These are phyloP conservation scores for Suillus variegatus DNA, from an alignment of 768 basidiomycete genomes.

Conservation along the genomic window DNA sequence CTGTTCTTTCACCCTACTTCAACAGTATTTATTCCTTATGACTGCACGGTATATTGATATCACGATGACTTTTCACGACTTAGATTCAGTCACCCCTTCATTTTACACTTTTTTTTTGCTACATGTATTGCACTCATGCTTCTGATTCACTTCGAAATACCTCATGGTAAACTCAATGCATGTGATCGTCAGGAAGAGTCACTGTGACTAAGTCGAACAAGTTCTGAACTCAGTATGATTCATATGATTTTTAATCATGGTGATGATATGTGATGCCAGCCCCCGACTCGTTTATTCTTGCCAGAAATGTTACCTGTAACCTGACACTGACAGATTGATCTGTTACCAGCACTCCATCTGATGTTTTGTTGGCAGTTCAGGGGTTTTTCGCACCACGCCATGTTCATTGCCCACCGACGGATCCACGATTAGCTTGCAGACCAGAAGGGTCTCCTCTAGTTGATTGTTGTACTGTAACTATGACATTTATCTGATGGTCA, in stretches of 20 bases:
- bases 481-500: too few species aligned
- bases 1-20: conserved; percentile 9
- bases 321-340: too few species aligned
- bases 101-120: neutral
- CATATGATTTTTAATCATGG: neutral
- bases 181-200: neutral
- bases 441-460: too few species aligned
- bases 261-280: too few species aligned
- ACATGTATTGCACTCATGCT: neutral
- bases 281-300: too few species aligned
- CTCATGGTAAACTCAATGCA: neutral
- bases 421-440: too few species aligned
- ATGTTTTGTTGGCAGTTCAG: too few species aligned
- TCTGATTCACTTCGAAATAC: neutral
- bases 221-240: neutral
- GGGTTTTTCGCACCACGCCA: too few species aligned
- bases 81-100: neutral
- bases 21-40: neutral
- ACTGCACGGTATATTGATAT: neutral
- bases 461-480: too few species aligned
- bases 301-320: too few species aligned
- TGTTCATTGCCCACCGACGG: too few species aligned
- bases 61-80: neutral
- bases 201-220: neutral
- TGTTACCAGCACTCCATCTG: too few species aligned